Conservation (phyloP, 768 basidiomycete genomes). For the Hericium coralloides region DNA sequence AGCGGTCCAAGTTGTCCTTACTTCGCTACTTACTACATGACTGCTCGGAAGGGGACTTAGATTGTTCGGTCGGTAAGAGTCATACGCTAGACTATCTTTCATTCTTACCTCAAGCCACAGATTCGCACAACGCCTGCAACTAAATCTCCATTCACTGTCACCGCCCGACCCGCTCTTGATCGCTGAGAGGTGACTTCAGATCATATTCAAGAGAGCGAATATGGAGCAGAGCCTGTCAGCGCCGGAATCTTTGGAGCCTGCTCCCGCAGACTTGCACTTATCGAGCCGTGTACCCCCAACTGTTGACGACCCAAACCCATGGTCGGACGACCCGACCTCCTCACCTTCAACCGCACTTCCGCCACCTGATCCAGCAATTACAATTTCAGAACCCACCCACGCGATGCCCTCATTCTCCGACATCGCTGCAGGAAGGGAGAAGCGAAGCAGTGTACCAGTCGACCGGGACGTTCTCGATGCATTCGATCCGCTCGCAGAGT, state of each 20-base stretch:
- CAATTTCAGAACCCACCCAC: neutral
- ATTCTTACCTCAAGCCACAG: neutral
- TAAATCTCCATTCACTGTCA: neutral
- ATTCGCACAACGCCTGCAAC: neutral
- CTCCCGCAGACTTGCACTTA: constrained; percentile 1
- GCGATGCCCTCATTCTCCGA: neutral
- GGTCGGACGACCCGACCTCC: neutral
- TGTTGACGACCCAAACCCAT: neutral
- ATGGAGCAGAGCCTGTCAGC: neutral
- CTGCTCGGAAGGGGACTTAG: no score
- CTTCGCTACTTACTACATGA: no score
- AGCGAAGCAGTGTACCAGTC: neutral
- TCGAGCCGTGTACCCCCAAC: neutral
- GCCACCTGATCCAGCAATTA: neutral
- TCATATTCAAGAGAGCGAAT: neutral
- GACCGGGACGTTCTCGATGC: constrained; percentile 36
- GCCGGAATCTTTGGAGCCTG: neutral
- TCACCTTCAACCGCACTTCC: neutral
- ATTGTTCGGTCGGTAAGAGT: no score
- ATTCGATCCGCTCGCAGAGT: constrained; percentile 56
- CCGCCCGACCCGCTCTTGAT: neutral
- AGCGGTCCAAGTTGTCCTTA: no score
- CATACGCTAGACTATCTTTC: no score
- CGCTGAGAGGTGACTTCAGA: neutral
- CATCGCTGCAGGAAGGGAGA: neutral